Conservation (phyloP, 495 filamentous ascomycete species). For the Tricharina praecox region DNA sequence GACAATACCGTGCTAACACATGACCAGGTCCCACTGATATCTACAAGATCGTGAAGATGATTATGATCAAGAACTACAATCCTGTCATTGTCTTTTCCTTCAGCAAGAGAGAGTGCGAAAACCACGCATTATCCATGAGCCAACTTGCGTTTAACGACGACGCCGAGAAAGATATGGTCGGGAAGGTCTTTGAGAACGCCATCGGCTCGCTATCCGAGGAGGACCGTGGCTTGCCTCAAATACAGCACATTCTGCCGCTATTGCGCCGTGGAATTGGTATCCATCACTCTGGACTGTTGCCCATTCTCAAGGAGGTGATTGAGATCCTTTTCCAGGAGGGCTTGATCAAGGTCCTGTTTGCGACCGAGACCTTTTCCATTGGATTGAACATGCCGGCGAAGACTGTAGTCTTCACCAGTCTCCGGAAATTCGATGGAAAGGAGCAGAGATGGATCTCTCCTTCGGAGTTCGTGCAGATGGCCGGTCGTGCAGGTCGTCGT, state of each 20-base stretch:
- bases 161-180: constrained; percentile 88
- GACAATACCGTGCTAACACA: constrained; percentile 1
- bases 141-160: constrained; percentile 88
- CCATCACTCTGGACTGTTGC: constrained; percentile 88
- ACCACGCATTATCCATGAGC: constrained; percentile 66
- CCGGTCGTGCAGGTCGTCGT: constrained; percentile 84
- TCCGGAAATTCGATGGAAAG: constrained; percentile 86
- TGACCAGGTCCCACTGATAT: constrained; percentile 54
- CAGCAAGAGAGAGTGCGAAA: constrained; percentile 91
- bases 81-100: constrained; percentile 99
- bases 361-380: constrained; percentile 96
- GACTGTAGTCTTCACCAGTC: constrained; percentile 93
- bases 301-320: constrained; percentile 95
- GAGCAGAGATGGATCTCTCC: constrained; percentile 69
- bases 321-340: constrained; percentile 98
- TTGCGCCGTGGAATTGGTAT: constrained; percentile 85
- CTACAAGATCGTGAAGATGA: constrained; percentile 95
- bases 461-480: constrained; percentile 98
- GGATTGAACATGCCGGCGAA: constrained; percentile 98
- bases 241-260: constrained; percentile 76
- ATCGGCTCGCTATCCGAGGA: constrained; percentile 81
- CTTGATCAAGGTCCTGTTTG: constrained; percentile 92
- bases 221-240: constrained; percentile 72
- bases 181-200: constrained; percentile 81
- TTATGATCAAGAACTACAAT: constrained; percentile 88